A percentile compares a stretch with the other conserved stretches of the same genome.
phyloP scores from a whole-genome alignment of 2,329 filamentous ascomycete species.

The Rasamsonia emersonii region DNA sequence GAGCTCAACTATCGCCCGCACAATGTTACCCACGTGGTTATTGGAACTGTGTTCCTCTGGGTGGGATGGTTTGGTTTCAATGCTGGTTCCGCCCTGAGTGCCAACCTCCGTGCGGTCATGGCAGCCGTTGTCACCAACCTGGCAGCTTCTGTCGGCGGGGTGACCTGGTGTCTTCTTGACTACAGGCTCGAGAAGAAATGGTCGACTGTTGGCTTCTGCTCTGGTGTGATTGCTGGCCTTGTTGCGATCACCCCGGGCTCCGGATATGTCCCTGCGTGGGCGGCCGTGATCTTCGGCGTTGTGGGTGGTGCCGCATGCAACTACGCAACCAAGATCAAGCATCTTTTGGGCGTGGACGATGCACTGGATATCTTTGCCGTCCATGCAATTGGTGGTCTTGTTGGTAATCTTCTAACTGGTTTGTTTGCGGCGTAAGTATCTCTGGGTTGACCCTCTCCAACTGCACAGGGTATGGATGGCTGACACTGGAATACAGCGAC shows the following conservation, averaged over 20 bases:
- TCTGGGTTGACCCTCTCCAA: background rate
- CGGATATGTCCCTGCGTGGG: conserved; percentile 77
- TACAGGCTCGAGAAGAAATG: conserved; percentile 85
- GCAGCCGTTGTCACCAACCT: conserved; percentile 80
- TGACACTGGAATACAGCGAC: conserved; percentile 38
- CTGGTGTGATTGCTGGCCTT: conserved; percentile 76
- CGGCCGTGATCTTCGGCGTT: conserved; percentile 69
- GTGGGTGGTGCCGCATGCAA: conserved; percentile 72
- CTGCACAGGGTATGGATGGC: conserved; percentile 1
- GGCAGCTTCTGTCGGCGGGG: conserved; percentile 71
- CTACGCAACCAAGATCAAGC: conserved; percentile 87
- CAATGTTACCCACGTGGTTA: conserved; percentile 86
- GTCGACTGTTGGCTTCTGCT: conserved; percentile 90
- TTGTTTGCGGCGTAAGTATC: conserved; percentile 65
- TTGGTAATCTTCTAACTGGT: conserved; percentile 70
- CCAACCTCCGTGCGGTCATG: conserved; percentile 79
- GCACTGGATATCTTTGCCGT: conserved; percentile 84
- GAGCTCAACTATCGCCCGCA: conserved; percentile 88
- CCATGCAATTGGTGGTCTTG: conserved; percentile 67
- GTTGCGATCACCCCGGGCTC: conserved; percentile 85
- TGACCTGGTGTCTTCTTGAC: conserved; percentile 84
- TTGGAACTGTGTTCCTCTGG: conserved; percentile 90
- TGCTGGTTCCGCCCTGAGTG: conserved; percentile 69
- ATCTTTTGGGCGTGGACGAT: conserved; percentile 70
- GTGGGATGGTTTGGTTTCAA: conserved; percentile 97